phyloP scores from a whole-genome alignment of 2,329 filamentous ascomycete species.

The Alternaria sp. region DNA sequence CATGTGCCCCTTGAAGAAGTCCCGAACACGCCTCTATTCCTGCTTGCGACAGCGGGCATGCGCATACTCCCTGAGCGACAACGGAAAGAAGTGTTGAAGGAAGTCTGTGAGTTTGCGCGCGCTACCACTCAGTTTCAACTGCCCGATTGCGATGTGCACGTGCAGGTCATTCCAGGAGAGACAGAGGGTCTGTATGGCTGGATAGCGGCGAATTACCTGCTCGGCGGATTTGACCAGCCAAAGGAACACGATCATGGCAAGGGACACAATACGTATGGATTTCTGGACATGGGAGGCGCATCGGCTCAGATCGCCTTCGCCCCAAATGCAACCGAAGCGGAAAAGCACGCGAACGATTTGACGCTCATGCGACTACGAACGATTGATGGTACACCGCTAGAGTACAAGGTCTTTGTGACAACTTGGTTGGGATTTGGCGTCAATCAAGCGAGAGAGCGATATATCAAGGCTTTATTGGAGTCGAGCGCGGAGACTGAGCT shows the following conservation, averaged over 20 bases:
- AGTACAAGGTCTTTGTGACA: slow-evolving; percentile 92
- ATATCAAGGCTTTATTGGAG: slow-evolving; percentile 78
- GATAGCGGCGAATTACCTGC: slow-evolving; percentile 94
- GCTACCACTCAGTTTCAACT: slow-evolving; percentile 80
- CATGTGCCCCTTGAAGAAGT: slow-evolving; percentile 80
- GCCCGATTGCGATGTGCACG: slow-evolving; percentile 87
- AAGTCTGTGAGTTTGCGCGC: slow-evolving; percentile 84
- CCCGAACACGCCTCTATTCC: slow-evolving; percentile 86
- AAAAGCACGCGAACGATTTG: slow-evolving; percentile 87
- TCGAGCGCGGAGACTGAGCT: slow-evolving; percentile 72
- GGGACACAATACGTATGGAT: slow-evolving; percentile 92
- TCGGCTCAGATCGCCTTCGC: slow-evolving; percentile 98
- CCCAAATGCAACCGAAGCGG: slow-evolving; percentile 88
- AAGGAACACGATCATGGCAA: slow-evolving; percentile 81
- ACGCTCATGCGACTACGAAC: slow-evolving; percentile 86
- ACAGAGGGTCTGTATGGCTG: slow-evolving; percentile 97
- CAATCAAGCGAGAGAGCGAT: slow-evolving; percentile 86
- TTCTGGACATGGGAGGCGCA: slow-evolving; percentile 97
- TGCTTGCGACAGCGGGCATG: slow-evolving; percentile 96
- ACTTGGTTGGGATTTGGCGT: slow-evolving; percentile 99
- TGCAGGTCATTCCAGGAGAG: slow-evolving; percentile 94
- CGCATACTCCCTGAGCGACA: slow-evolving; percentile 79
- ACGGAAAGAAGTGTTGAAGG: slow-evolving; percentile 74
- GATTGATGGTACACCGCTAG: slow-evolving; percentile 76
- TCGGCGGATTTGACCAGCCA: slow-evolving; percentile 87